These are phyloP conservation scores for Anthostomella pinea DNA, from an alignment of 2,329 filamentous ascomycete species.

Conservation along the genomic window DNA sequence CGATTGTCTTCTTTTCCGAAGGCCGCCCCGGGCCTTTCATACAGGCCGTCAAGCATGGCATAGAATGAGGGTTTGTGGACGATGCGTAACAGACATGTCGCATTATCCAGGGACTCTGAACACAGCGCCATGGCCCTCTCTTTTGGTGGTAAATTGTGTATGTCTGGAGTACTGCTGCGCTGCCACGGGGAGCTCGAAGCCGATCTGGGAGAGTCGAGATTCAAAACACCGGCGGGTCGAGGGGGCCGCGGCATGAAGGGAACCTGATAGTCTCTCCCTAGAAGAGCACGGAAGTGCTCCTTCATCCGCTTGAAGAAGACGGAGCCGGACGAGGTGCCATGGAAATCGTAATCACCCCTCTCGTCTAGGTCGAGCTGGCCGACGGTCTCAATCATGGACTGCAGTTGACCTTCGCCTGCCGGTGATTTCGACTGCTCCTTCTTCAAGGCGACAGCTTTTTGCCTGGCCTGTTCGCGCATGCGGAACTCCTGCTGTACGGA, in stretches of 20 bases:
- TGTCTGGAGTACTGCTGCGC: conserved; percentile 45
- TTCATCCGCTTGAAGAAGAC: conserved; percentile 86
- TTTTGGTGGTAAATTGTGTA: conserved; percentile 67
- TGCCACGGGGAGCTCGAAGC: conserved; percentile 62
- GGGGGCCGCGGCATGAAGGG: conserved; percentile 56
- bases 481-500: conserved; percentile 68
- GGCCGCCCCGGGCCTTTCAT: conserved; percentile 55
- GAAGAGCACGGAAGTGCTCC: conserved; percentile 77
- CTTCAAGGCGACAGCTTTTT: conserved; percentile 42
- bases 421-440: conserved; percentile 32
- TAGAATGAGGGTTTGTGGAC: conserved; percentile 72
- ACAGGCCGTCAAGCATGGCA: conserved; percentile 64
- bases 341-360: conserved; percentile 89
- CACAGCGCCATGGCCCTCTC: conserved; percentile 46
- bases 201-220: conserved; percentile 69
- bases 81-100: conserved; percentile 50
- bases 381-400: conserved; percentile 93
- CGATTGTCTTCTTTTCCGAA: conserved; percentile 55
- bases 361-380: conserved; percentile 91
- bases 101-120: conserved; percentile 37
- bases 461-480: conserved; percentile 51
- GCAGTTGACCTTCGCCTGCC: conserved; percentile 65
- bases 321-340: conserved; percentile 86
- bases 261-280: conserved; percentile 61
- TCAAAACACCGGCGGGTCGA: conserved; percentile 46